phyloP scores from a whole-genome alignment of 2,329 filamentous ascomycete genomes.

The Ramularia endophylla region DNA sequence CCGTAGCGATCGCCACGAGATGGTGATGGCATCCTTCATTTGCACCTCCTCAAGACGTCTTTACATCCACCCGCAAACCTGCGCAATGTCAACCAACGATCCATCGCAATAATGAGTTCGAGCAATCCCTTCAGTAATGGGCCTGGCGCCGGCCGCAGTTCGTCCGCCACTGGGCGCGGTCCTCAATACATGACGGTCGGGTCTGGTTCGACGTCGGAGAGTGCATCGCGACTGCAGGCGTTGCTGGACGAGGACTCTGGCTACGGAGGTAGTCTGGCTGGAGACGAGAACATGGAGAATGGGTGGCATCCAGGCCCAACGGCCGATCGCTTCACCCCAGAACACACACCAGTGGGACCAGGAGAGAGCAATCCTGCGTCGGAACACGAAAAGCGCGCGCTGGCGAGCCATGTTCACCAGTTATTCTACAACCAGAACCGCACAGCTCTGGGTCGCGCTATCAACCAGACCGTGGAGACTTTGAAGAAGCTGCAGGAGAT shows the following conservation, averaged over 20 bases:
- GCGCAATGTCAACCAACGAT: not conserved
- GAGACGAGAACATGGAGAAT: constrained; percentile 52
- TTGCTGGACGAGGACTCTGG: constrained; percentile 85
- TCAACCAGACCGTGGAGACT: constrained; percentile 78
- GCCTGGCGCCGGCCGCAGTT: constrained; percentile 19
- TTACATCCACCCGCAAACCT: not conserved
- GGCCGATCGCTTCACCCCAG: constrained; percentile 53
- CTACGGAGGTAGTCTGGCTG: constrained; percentile 72
- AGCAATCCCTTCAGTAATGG: constrained; percentile 27
- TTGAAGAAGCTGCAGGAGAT: constrained; percentile 78
- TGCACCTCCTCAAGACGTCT: too few species aligned
- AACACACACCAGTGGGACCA: constrained; percentile 46
- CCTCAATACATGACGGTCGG: constrained; percentile 80
- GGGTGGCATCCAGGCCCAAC: constrained; percentile 52
- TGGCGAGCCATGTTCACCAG: constrained; percentile 83
- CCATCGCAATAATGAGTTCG: constrained; percentile 27
- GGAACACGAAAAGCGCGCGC: constrained; percentile 60
- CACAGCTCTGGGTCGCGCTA: constrained; percentile 77
- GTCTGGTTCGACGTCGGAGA: constrained; percentile 71
- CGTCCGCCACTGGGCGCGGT: constrained; percentile 20
- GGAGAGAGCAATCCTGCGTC: constrained; percentile 45
- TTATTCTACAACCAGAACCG: constrained; percentile 93
- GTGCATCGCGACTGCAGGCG: constrained; percentile 72
- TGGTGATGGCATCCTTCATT: too few species aligned
- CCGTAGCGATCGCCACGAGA: too few species aligned